A percentile compares a stretch with the other conserved stretches of the same genome.
Evolutionary conservation across 2,329 filamentous ascomycete species (phyloP).

Genomic region (Mycosphaerelloides madeirae): DNA sequence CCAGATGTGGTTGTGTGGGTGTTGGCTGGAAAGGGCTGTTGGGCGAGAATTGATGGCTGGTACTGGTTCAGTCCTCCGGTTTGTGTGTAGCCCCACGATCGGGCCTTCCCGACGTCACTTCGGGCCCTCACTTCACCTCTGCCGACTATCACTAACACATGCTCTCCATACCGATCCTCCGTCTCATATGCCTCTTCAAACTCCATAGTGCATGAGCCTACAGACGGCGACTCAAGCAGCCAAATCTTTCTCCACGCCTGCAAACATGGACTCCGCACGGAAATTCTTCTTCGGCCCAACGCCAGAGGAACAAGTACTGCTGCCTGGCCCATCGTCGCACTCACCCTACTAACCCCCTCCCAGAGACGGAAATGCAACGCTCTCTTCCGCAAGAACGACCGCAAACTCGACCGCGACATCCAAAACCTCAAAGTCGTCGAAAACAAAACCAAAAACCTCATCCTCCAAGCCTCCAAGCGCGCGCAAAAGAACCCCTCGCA

Average conservation of each 20-base stretch:
- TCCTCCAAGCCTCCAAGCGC: conserved; percentile 75
- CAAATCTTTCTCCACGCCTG: background rate
- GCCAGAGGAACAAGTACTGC: conserved; percentile 78
- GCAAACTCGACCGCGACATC: conserved; percentile 93
- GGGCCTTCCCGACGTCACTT: conserved; percentile 4
- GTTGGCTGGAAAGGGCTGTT: background rate
- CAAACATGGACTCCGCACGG: conserved; percentile 76
- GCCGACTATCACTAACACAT: conserved; percentile 2
- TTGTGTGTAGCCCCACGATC: background rate
- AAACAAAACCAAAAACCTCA: conserved; percentile 76
- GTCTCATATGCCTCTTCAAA: too few relatives aligned
- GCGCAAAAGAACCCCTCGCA: conserved; percentile 75
- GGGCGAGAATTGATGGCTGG: background rate
- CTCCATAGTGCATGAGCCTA: background rate
- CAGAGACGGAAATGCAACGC: conserved; percentile 94
- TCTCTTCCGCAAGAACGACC: conserved; percentile 82
- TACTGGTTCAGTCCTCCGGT: background rate
- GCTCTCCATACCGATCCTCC: too few relatives aligned
- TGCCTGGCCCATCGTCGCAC: conserved; percentile 1
- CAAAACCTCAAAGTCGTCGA: conserved; percentile 71
- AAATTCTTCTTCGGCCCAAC: conserved; percentile 87
- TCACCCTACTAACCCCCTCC: background rate
- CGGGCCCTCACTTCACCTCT: background rate
- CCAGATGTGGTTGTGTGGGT: background rate
- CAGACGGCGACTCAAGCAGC: background rate